A percentile compares a stretch with the other conserved stretches of the same genome.
phyloP scores from a whole-genome alignment of 2,329 filamentous ascomycete genomes.

The Amesomyces nigricolor region DNA sequence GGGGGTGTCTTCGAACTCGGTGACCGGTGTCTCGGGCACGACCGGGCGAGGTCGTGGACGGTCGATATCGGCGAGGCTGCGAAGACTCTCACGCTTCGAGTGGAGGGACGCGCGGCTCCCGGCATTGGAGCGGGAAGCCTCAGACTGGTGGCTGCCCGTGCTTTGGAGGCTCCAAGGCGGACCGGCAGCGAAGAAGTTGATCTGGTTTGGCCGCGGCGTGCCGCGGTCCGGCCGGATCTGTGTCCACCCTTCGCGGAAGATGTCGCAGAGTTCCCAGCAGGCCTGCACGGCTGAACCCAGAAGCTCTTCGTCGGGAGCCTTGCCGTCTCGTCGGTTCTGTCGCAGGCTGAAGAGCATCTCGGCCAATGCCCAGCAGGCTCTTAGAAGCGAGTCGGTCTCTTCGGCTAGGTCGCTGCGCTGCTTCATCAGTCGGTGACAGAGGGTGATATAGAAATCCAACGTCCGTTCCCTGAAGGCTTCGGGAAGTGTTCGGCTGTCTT shows the following conservation, averaged over 20 bases:
- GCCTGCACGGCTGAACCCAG: constrained; percentile 84
- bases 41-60: constrained; percentile 42
- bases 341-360: constrained; percentile 91
- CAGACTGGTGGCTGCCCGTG: constrained; percentile 25
- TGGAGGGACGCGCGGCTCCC: constrained; percentile 44
- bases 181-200: constrained; percentile 57
- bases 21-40: constrained; percentile 85
- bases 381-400: constrained; percentile 77
- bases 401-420: constrained; percentile 71
- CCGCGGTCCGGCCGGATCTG: constrained; percentile 79
- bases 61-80: constrained; percentile 43
- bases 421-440: constrained; percentile 96
- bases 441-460: constrained; percentile 86
- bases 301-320: constrained; percentile 71
- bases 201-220: constrained; percentile 76
- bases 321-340: constrained; percentile 71
- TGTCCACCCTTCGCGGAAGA: constrained; percentile 89
- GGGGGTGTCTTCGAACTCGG: constrained; percentile 88
- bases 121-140: constrained; percentile 31
- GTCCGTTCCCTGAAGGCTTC: constrained; percentile 85
- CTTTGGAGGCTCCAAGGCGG: constrained; percentile 31
- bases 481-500: constrained; percentile 71
- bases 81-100: constrained; percentile 50
- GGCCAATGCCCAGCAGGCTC: constrained; percentile 83
- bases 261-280: constrained; percentile 90